A percentile compares a stretch with the other conserved stretches of the same genome.
phyloP scores from a whole-genome alignment of 495 filamentous ascomycete genomes.

The Lasiosphaeria miniovina region DNA sequence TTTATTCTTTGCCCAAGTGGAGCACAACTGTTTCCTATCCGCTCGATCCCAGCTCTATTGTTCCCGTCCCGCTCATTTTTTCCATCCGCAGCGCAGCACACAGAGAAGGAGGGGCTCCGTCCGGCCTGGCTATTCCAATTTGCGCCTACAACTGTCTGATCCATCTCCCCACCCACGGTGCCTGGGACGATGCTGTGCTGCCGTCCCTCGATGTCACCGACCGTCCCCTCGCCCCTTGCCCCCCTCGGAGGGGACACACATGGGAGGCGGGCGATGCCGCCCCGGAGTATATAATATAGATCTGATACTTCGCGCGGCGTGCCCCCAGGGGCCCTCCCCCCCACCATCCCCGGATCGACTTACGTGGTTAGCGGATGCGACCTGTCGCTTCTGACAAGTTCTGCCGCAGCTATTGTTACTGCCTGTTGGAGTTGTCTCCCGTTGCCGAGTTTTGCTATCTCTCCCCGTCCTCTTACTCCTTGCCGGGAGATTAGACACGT shows the following conservation, averaged over 20 bases:
- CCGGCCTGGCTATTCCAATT: background rate
- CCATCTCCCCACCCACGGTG: slow-evolving; percentile 14
- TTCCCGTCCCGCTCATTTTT: background rate
- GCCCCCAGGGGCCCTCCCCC: slow-evolving; percentile 14
- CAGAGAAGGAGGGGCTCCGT: background rate
- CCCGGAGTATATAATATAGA: slow-evolving; percentile 24
- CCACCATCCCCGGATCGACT: background rate
- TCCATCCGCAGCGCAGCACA: background rate
- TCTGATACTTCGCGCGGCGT: slow-evolving; percentile 21
- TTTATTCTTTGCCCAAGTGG: slow-evolving; percentile 9
- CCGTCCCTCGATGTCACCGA: slow-evolving; percentile 17
- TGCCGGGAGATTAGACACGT: background rate
- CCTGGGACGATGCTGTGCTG: slow-evolving; percentile 22
- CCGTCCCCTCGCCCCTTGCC: background rate
- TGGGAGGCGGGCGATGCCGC: background rate
- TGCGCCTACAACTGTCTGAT: slow-evolving; percentile 8
- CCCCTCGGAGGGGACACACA: background rate
- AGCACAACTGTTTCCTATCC: slow-evolving; percentile 1
- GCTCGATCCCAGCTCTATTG: background rate
- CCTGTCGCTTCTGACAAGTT: slow-evolving; percentile 13
- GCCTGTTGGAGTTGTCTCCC: slow-evolving; percentile 6
- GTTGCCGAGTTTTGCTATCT: slow-evolving; percentile 1
- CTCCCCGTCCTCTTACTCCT: background rate
- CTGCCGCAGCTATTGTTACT: slow-evolving; percentile 2
- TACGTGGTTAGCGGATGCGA: slow-evolving; percentile 8